These are phyloP conservation scores for Phaeoacremonium minimum DNA, from an alignment of 2,329 filamentous ascomycete species.

Conservation along the genomic window DNA sequence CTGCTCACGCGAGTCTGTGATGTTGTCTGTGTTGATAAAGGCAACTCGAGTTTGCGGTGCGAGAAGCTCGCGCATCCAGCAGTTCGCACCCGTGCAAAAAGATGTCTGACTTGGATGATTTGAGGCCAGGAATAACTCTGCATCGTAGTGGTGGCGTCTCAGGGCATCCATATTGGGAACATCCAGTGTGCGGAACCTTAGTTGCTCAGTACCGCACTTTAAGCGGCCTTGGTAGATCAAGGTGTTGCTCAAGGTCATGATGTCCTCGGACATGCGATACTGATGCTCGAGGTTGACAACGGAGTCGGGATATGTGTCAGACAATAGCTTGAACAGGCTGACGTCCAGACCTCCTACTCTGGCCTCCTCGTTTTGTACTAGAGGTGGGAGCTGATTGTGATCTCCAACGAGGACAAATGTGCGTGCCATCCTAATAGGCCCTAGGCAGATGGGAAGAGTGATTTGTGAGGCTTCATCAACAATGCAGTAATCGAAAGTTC, in stretches of 20 bases:
- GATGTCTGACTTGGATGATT: conserved; percentile 25
- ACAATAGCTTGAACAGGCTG: conserved; percentile 89
- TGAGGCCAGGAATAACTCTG: conserved; percentile 37
- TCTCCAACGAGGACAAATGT: conserved; percentile 96
- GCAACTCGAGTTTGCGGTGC: conserved; percentile 69
- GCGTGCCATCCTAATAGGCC: conserved; percentile 86
- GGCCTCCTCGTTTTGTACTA: conserved; percentile 90
- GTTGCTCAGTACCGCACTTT: conserved; percentile 77
- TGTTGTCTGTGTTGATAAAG: conserved; percentile 83
- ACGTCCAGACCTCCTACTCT: conserved; percentile 83
- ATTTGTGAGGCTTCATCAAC: conserved; percentile 98
- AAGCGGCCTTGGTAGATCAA: conserved; percentile 90
- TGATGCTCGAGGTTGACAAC: conserved; percentile 93
- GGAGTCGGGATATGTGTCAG: conserved; percentile 79
- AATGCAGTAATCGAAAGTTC: conserved; percentile 95
- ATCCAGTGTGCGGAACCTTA: conserved; percentile 65
- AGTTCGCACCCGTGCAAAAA: conserved; percentile 54
- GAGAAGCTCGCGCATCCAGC: conserved; percentile 75
- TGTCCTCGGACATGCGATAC: conserved; percentile 96
- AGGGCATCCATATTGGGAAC: conserved; percentile 64
- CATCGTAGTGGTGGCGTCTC: conserved; percentile 53
- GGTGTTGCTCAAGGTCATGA: conserved; percentile 90
- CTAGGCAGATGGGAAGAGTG: conserved; percentile 88
- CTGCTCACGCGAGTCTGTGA: conserved; percentile 65
- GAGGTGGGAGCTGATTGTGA: conserved; percentile 90